phyloP scores from a whole-genome alignment of 495 filamentous ascomycete species.

The Friedmanniomyces endolithicus region DNA sequence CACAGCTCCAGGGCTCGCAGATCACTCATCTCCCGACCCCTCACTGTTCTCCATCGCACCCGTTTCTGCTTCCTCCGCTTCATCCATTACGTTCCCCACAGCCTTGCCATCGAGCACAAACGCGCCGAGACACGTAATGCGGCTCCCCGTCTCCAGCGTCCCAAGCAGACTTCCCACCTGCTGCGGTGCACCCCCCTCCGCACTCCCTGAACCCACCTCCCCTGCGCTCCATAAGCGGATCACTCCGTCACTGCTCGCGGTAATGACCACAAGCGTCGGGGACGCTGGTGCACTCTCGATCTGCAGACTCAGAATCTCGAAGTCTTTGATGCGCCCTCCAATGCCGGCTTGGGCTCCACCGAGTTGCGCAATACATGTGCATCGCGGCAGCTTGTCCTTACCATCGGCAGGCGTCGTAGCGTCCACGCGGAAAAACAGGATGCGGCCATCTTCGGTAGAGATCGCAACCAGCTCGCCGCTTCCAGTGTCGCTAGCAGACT shows the following conservation, averaged over 20 bases:
- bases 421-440: conserved; percentile 70
- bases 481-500: conserved; percentile 27
- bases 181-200: conserved; percentile 9
- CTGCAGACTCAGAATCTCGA: conserved; percentile 45
- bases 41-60: conserved; percentile 2
- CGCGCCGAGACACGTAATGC: conserved; percentile 78
- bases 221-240: conserved; percentile 60
- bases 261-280: conserved; percentile 47
- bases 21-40: conserved; percentile 8
- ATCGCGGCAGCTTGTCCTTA: conserved; percentile 33
- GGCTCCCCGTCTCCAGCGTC: conserved; percentile 69
- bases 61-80: conserved; percentile 26
- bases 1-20: no score
- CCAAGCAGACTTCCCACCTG: conserved; percentile 63
- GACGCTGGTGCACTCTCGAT: conserved; percentile 19
- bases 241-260: conserved; percentile 71
- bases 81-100: conserved; percentile 37
- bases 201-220: conserved; percentile 24
- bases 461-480: conserved; percentile 45
- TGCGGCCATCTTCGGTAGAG: conserved; percentile 84
- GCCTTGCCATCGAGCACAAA: conserved; percentile 64
- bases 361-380: conserved; percentile 56
- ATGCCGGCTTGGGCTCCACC: conserved; percentile 60
- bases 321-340: conserved; percentile 74
- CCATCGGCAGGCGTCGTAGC: not conserved